Evolutionary conservation across 768 basidiomycete species (phyloP), one percentile per base, ranked within the genome.

Genomic region (Mrakia hoshinonis): DNA sequence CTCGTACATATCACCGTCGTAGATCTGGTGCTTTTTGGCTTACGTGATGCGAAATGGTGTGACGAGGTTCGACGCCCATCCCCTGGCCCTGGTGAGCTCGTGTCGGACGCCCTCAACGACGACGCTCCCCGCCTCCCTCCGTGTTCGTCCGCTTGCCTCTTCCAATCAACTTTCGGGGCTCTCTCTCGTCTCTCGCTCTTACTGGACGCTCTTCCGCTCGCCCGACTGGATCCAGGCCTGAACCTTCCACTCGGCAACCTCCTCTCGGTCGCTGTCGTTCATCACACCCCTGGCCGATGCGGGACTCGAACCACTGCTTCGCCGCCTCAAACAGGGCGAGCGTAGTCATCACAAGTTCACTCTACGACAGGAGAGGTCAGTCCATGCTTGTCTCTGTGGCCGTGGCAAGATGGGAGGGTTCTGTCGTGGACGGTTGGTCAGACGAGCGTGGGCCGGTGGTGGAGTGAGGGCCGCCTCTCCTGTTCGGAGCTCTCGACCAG

Each of bases 331-430:
- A 73, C 60, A 68, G 72, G 46, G 72, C 72, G 9, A 63, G 67
- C 52, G 72, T 73, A 24, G 68, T 67, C 22, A 73, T 73, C 38
- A 73, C 72, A 0, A 68, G 67, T 12, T 55, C 67, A 48, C 67
- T 73, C 0, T 73, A 73, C 26, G 72, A 73, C 31, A 58, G 72
- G 11, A 58, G 72, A 68, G 72, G 72, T 68, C 22, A 34, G 72
- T 68, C 12, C 22, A 10, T 22, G 4, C 29, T 55, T 15, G 1
- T 4, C 4, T 67, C 36, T 54, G 63, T 65, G 20, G 31, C n/a
- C 15, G 48, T 26, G 15, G 22, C 9, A 48, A 49, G 66, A 24
- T 24, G 48, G 29, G 66, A 52, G 43, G 46, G 63, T 10, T n/a
- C 20, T 24, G 39, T 22, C 15, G 3, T 18, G 63, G 9, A 3